Conservation (phyloP, 768 basidiomycete genomes). For the Udeniomyces megalosporus region DNA sequence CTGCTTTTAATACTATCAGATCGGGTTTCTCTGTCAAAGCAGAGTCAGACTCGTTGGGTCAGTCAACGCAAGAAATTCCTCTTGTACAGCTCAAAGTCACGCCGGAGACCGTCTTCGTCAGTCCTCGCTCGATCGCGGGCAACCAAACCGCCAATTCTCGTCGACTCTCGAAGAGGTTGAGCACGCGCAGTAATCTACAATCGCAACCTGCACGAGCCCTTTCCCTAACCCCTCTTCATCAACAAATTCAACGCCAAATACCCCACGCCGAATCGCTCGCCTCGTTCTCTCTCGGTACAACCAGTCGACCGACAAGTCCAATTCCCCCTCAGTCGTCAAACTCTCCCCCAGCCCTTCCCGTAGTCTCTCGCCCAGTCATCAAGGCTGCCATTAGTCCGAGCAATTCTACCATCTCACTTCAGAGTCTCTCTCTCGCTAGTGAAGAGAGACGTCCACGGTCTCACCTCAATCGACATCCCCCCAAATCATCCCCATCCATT, state of each 20-base stretch:
- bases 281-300: too few relatives aligned
- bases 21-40: too few relatives aligned
- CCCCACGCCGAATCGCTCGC: too few relatives aligned
- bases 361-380: not conserved
- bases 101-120: constrained; percentile 80
- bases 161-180: not conserved
- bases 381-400: not conserved
- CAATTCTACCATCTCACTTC: not conserved
- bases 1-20: too few relatives aligned
- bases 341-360: not conserved
- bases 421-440: constrained; percentile 24
- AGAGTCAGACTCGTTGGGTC: too few relatives aligned
- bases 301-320: too few relatives aligned
- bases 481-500: constrained; percentile 77
- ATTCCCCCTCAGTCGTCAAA: too few relatives aligned
- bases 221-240: too few relatives aligned
- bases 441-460: too few relatives aligned
- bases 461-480: constrained; percentile 19
- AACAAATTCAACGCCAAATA: too few relatives aligned
- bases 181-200: not conserved
- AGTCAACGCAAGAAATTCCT: not conserved
- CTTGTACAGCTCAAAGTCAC: constrained; percentile 77
- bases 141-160: constrained; percentile 17
- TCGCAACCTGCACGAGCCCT: too few relatives aligned
- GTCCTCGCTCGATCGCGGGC: constrained; percentile 13